phyloP scores from a whole-genome alignment of 2,329 filamentous ascomycete genomes.

The Pseudogymnoascus sp. region DNA sequence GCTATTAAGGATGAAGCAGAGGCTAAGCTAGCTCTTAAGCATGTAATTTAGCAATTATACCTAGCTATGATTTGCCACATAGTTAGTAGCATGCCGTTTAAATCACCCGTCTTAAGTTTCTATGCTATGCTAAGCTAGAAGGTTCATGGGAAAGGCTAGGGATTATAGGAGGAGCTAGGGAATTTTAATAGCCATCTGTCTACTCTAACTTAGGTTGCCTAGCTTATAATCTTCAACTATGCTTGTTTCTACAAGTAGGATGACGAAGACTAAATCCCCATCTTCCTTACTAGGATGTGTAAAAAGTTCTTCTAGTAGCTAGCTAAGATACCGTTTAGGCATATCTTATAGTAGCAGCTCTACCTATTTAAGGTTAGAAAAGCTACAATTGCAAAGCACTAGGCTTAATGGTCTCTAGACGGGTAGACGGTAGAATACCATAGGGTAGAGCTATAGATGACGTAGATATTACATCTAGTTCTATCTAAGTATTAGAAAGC shows the following conservation, averaged over 20 bases:
- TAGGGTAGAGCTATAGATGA: slow-evolving; percentile 11
- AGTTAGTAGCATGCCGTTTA: slow-evolving; percentile 12
- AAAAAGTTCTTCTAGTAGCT: slow-evolving; percentile 13
- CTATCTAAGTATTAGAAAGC: slow-evolving; percentile 12
- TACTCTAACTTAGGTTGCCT: slow-evolving; percentile 9
- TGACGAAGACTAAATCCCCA: slow-evolving; percentile 10
- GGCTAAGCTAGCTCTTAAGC: slow-evolving; percentile 10
- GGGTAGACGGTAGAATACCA: not conserved
- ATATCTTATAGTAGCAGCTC: slow-evolving; percentile 13
- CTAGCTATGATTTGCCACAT: slow-evolving; percentile 13
- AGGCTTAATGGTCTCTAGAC: slow-evolving; percentile 12
- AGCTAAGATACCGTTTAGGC: slow-evolving; percentile 11
- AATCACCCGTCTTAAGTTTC: slow-evolving; percentile 13
- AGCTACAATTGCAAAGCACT: slow-evolving; percentile 8
- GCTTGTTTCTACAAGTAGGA: slow-evolving; percentile 13
- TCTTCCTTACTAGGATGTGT: slow-evolving; percentile 12
- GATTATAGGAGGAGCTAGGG: slow-evolving; percentile 10
- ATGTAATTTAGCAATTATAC: slow-evolving; percentile 12
- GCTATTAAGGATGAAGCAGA: slow-evolving; percentile 9
- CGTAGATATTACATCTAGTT: slow-evolving; percentile 10
- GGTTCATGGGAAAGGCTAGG: not conserved
- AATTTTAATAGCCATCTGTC: slow-evolving; percentile 14
- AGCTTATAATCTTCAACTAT: slow-evolving; percentile 11
- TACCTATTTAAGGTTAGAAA: not conserved
- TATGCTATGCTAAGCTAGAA: slow-evolving; percentile 7